Evolutionary conservation across 1,139 yeast species (phyloP).

Genomic region (Kurtzmaniella quercitrusa): DNA sequence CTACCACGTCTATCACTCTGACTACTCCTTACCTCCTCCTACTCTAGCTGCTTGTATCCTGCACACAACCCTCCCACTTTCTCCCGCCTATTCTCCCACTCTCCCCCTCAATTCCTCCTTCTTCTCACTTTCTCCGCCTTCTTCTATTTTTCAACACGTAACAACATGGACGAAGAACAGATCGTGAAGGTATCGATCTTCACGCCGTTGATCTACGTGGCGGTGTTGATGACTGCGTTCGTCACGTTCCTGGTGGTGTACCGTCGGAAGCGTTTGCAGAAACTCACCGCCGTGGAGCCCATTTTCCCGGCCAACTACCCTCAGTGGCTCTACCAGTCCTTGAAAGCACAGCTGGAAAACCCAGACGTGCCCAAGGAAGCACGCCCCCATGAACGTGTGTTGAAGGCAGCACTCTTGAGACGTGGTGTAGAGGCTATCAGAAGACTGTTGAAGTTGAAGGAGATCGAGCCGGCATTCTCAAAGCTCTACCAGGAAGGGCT

Average conservation of each 20-base stretch:
- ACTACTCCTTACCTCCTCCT: no score
- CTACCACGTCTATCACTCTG: no score
- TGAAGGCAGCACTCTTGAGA: constrained; percentile 79
- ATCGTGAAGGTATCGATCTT: constrained; percentile 62
- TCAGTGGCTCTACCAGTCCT: constrained; percentile 56
- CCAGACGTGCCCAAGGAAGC: constrained; percentile 35
- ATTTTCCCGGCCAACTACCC: constrained; percentile 69
- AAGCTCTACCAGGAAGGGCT: constrained; percentile 81
- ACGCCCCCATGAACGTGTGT: constrained; percentile 73
- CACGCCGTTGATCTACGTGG: constrained; percentile 81
- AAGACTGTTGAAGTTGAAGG: constrained; percentile 67
- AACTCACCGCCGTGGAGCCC: constrained; percentile 58
- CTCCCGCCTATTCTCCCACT: no score
- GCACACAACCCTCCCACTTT: no score
- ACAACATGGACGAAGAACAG: constrained; percentile 14
- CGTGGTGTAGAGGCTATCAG: constrained; percentile 73
- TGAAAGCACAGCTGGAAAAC: constrained; percentile 44
- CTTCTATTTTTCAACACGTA: constrained; percentile 2
- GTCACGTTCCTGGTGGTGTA: constrained; percentile 70
- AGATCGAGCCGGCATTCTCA: constrained; percentile 62
- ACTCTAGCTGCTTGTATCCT: no score
- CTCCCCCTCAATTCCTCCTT: no score
- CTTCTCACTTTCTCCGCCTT: no score
- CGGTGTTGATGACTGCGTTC: constrained; percentile 65
- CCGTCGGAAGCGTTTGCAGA: constrained; percentile 53